Evolutionary conservation across 2,329 filamentous ascomycete genomes (phyloP), one percentile per base, ranked within the genome.

Genomic region (Verticillium albo-atrum): DNA sequence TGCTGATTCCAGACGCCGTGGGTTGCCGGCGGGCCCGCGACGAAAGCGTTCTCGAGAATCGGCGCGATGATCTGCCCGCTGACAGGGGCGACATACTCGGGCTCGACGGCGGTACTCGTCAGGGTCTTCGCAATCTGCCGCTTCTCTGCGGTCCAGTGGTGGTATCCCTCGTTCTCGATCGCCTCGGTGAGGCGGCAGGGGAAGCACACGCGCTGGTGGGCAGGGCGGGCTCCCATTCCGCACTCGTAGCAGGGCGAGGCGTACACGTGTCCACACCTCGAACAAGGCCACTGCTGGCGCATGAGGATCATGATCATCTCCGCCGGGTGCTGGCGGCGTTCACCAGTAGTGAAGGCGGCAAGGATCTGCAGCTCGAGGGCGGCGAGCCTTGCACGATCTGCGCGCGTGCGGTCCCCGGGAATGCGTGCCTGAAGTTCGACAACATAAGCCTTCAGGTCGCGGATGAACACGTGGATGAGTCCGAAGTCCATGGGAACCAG

Each of bases 401-500:
- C 20, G 20, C n/a, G 28, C 1, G 52, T 32, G 3, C 26, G 27
- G n/a, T 15, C 53, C 20, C 4, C 6, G n/a, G n/a, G 20, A 32
- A 10, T 12, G 3, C 3, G 23, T 7, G n/a, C 9, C 20, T 50
- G 42, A 23, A 50, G 42, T 12, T 50, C 42, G n/a, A 23, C 12
- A 26, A 47, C 6, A 4, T 37, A 63, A 2, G 23, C 42, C n/a
- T 37, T 35, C 3, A 63, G n/a, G 6, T 62, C 42, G 10, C 60
- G 47, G 6, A 62, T 12, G 30, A 63, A 63, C 5, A 59, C 4
- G 2, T 56, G 15, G 1, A 32, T 57, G 3, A 59, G 30, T 17
- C 62, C 60, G 2, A 56, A 59, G 26, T 32, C 42, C 62, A 63
- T 63, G 3, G 62, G 62, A 2, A 63, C 34, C 1, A 60, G 37